Evolutionary conservation across 2,329 filamentous ascomycete species (phyloP), one percentile per base, ranked within the genome.

Genomic region (Claviceps maximensis): DNA sequence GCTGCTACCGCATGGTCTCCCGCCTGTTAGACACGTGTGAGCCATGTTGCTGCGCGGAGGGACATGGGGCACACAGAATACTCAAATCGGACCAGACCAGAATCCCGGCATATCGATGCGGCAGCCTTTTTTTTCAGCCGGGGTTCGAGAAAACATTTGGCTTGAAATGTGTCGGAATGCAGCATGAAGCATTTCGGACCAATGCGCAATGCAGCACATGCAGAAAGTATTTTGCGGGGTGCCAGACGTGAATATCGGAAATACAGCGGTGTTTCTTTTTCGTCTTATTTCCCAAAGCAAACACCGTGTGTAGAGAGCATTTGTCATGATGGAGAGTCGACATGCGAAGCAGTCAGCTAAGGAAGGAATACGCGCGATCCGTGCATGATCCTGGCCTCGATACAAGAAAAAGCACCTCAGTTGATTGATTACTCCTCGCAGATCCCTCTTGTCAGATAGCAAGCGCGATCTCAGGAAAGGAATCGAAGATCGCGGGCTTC

Each of bases 11-110:
- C 15, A 33, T 41, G 31, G 47, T 40, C 47, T 33, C 45, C 33
- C 48, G 29, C 41, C 50, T 25, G 38, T 41, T 47, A 10, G 36
- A 49, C 53, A 52, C 53, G 53, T 54, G 53, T 52, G 31, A 33
- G 38, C 53, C 53, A 52, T 52, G 53, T 36, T 40, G 23, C 46
- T 27, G 40, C 25, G 21, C n/a, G 25, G 25, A 44, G 33, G n/a
- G 15, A 17, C 9, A 23, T 25, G 38, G 45, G 46, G 40, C 45
- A 47, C 49, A 50, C 40, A 46, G n/a, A 15, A 36, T 19, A n/a
- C 25, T 53, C 46, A 19, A n/a, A n/a, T n/a, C n/a, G n/a, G n/a
- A 52, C 36, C 19, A n/a, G 36, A 45, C 33, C 21, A 13, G n/a
- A 47, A 44, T 23, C 29, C 46, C 47, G 49, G 44, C 31, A 52